Conservation (phyloP, 148 eudicot genomes). For the Rhododendron mucronatum region DNA sequence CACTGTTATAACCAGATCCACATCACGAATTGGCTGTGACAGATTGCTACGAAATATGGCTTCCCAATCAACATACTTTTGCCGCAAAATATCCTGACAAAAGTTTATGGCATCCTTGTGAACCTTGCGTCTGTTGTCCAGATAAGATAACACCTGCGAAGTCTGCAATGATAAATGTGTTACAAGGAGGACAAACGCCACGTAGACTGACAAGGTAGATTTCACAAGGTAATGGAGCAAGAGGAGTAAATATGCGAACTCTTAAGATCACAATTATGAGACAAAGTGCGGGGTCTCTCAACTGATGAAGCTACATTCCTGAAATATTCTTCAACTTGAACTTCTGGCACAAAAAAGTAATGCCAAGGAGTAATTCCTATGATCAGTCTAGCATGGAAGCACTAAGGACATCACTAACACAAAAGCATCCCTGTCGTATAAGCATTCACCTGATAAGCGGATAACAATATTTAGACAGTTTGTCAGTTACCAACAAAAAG, state of each 20-base stretch:
- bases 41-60: constrained; percentile 44
- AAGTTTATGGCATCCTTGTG: constrained; percentile 71
- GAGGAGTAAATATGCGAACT: background rate
- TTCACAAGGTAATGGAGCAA: background rate
- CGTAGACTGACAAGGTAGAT: background rate
- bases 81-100: constrained; percentile 65
- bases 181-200: constrained; percentile 11
- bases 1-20: constrained; percentile 74
- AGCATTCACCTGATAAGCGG: background rate
- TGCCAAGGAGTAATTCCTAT: background rate
- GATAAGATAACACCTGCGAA: constrained; percentile 53
- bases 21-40: constrained; percentile 60
- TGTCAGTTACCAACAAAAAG: background rate
- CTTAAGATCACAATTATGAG: background rate
- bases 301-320: background rate
- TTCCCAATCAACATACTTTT: constrained; percentile 61
- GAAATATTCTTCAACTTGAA: background rate
- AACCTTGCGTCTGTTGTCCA: constrained; percentile 56
- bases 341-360: background rate
- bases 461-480: too few species aligned
- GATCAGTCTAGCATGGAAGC: background rate
- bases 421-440: background rate
- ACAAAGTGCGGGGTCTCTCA: background rate
- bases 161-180: constrained; percentile 6
- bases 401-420: background rate